Percentiles rank a stretch among this genome's conserved stretches.
Evolutionary conservation across 805 yeast species (phyloP).

Genomic region (Saccharomycopsis sp.): DNA sequence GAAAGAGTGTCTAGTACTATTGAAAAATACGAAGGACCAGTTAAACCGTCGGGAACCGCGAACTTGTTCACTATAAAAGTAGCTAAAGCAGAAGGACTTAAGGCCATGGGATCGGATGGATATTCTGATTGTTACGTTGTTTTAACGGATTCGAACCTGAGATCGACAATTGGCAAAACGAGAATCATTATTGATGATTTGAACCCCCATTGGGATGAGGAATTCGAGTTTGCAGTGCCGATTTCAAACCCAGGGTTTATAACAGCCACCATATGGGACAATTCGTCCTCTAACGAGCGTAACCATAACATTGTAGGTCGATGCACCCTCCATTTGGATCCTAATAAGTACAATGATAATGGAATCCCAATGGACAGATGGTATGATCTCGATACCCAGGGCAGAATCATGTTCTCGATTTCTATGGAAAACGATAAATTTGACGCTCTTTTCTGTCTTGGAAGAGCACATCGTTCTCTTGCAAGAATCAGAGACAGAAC

Average conservation of each 20-base stretch:
- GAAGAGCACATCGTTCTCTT: slow-evolving; percentile 63
- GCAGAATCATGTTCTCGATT: slow-evolving; percentile 57
- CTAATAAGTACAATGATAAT: slow-evolving; percentile 55
- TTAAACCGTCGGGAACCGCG: slow-evolving; percentile 29
- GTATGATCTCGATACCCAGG: slow-evolving; percentile 60
- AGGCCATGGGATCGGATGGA: slow-evolving; percentile 40
- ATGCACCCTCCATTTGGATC: slow-evolving; percentile 52
- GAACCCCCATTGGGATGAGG: slow-evolving; percentile 85
- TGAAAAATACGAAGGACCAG: slow-evolving; percentile 30
- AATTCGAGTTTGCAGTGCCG: slow-evolving; percentile 50
- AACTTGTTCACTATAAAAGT: slow-evolving; percentile 60
- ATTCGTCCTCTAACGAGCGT: slow-evolving; percentile 33
- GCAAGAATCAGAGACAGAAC: slow-evolving; percentile 60
- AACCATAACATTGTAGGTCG: slow-evolving; percentile 64
- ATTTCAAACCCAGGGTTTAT: slow-evolving; percentile 40
- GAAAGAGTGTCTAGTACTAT: slow-evolving; percentile 45
- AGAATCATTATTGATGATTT: slow-evolving; percentile 51
- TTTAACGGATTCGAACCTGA: slow-evolving; percentile 47
- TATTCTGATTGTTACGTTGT: slow-evolving; percentile 54
- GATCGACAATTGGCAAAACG: slow-evolving; percentile 61
- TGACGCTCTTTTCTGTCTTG: slow-evolving; percentile 77
- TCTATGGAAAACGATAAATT: slow-evolving; percentile 73
- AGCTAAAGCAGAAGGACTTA: slow-evolving; percentile 56
- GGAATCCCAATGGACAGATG: slow-evolving; percentile 58
- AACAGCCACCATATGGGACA: slow-evolving; percentile 68